Evolutionary conservation across 768 basidiomycete species (phyloP).

Genomic region (Symmetrospora coprosmae): DNA sequence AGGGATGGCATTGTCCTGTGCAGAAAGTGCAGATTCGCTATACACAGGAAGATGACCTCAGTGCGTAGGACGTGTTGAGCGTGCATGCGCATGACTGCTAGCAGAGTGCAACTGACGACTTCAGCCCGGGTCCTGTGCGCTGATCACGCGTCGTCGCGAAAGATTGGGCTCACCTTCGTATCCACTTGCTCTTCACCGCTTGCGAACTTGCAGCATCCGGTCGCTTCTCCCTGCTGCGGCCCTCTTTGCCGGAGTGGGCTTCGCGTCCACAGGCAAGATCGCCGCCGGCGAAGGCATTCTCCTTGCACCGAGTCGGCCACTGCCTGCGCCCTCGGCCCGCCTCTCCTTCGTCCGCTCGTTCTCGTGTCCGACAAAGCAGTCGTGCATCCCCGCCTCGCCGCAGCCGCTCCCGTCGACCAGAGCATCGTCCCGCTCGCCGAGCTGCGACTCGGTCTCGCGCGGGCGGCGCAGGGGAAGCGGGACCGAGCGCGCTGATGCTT

Average conservation of each 20-base stretch:
- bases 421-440: constrained; percentile 4
- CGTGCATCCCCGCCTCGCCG: constrained; percentile 7
- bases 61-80: too few species aligned
- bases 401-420: constrained; percentile 4
- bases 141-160: not conserved
- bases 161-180: not conserved
- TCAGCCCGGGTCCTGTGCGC: too few species aligned
- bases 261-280: not conserved
- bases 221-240: not conserved
- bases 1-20: too few species aligned
- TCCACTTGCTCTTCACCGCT: not conserved
- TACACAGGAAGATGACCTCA: too few species aligned
- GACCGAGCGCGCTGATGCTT: too few species aligned
- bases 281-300: not conserved
- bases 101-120: too few species aligned
- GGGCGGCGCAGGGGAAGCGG: constrained; percentile 11
- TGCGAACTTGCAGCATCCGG: not conserved
- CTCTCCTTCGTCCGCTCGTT: not conserved
- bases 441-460: not conserved
- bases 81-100: too few species aligned
- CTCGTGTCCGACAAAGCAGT: constrained; percentile 14
- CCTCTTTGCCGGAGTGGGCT: not conserved
- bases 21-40: too few species aligned
- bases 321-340: not conserved
- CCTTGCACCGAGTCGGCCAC: not conserved